Percentiles rank a stretch among this genome's conserved stretches.
These are phyloP conservation scores for Daedaleopsis sinensis DNA, from an alignment of 768 basidiomycete genomes.

Conservation along the genomic window DNA sequence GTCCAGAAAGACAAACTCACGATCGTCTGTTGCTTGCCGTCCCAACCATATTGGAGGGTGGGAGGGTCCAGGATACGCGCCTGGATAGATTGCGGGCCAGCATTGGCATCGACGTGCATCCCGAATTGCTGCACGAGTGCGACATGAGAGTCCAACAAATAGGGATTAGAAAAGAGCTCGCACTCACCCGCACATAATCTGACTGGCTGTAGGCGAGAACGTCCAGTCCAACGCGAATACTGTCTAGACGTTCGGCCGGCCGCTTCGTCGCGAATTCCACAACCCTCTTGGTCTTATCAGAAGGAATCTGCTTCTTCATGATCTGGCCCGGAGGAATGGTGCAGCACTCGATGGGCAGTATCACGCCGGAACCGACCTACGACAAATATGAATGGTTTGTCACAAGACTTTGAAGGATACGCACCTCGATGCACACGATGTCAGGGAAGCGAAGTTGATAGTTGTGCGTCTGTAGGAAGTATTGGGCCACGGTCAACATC, in stretches of 20 bases:
- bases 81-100: conserved; percentile 55
- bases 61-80: conserved; percentile 71
- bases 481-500: conserved; percentile 57
- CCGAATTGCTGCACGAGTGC: conserved; percentile 53
- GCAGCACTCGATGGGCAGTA: conserved; percentile 72
- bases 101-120: conserved; percentile 53
- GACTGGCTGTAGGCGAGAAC: conserved; percentile 42
- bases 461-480: conserved; percentile 60
- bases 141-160: not conserved
- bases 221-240: conserved; percentile 56
- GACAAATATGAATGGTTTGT: not conserved
- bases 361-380: conserved; percentile 62
- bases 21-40: conserved; percentile 59
- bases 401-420: conserved; percentile 20
- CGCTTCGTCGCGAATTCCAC: conserved; percentile 69
- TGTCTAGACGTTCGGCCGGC: conserved; percentile 57
- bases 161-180: not conserved
- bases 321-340: conserved; percentile 65
- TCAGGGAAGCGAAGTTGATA: conserved; percentile 60
- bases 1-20: conserved; percentile 40
- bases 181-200: conserved; percentile 52
- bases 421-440: conserved; percentile 68
- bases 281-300: conserved; percentile 64
- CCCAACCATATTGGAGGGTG: conserved; percentile 63
- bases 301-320: conserved; percentile 70